A percentile compares a stretch with the other conserved stretches of the same genome.
These are phyloP conservation scores for Yamadazyma siamensis DNA, from an alignment of 1,139 yeast genomes.

Conservation along the genomic window DNA sequence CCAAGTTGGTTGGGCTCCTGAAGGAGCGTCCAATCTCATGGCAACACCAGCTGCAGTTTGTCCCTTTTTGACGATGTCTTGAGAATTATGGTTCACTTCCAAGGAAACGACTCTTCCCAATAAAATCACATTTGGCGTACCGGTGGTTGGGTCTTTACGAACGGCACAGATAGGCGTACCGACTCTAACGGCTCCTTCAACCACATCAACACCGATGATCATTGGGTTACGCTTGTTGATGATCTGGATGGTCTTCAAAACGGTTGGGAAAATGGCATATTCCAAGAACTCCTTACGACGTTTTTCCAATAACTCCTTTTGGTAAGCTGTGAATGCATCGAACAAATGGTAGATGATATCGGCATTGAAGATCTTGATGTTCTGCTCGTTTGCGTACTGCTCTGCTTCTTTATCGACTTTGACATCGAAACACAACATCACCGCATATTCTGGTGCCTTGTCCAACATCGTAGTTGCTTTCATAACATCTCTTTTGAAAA, in stretches of 20 bases:
- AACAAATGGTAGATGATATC: slow-evolving; percentile 95
- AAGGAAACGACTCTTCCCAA: slow-evolving; percentile 84
- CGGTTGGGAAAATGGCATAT: slow-evolving; percentile 93
- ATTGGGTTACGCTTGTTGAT: slow-evolving; percentile 98
- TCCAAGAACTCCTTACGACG: slow-evolving; percentile 88
- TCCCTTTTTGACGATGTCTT: slow-evolving; percentile 81
- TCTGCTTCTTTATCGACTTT: slow-evolving; percentile 97
- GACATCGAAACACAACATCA: slow-evolving; percentile 97
- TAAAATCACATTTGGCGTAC: slow-evolving; percentile 66
- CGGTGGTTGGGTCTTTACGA: slow-evolving; percentile 80
- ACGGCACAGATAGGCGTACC: slow-evolving; percentile 98
- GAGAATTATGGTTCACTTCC: slow-evolving; percentile 91
- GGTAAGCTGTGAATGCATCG: slow-evolving; percentile 92
- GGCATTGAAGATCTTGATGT: slow-evolving; percentile 88
- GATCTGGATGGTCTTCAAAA: slow-evolving; percentile 88
- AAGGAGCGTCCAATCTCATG: slow-evolving; percentile 91
- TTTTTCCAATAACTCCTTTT: slow-evolving; percentile 78
- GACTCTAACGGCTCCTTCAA: slow-evolving; percentile 81
- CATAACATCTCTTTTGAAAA: slow-evolving; percentile 96
- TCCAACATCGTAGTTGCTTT: slow-evolving; percentile 96
- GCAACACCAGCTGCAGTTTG: slow-evolving; percentile 98
- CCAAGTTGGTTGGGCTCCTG: slow-evolving; percentile 94
- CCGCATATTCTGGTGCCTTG: slow-evolving; percentile 91
- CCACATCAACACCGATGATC: slow-evolving; percentile 97
- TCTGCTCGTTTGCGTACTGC: slow-evolving; percentile 92